Evolutionary conservation across 768 basidiomycete genomes (phyloP), one percentile per base, ranked within the genome.

Genomic region (Phlegmacium glaucopus): DNA sequence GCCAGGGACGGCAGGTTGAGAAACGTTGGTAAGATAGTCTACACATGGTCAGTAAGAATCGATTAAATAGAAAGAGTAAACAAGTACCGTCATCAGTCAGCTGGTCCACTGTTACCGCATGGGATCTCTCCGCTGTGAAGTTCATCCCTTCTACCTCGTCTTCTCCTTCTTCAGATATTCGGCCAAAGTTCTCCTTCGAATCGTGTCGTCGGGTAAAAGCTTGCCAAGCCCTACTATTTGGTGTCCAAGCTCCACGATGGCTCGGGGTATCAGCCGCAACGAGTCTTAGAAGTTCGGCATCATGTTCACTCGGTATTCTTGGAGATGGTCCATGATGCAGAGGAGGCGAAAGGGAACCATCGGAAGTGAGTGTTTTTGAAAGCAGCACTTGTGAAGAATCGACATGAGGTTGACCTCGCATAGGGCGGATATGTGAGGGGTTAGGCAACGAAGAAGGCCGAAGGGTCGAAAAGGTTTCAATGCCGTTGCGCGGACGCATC

Each of bases 181-280:
- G 46, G 18, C 48, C 45, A 18, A 52, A 34, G 39, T 48, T 47
- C 13, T 44, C 63, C 47, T 52, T 63, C n/a, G 49, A 56, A 49
- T 55, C 56, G 48, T 65, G 61, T 27, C 65, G 60, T 45, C 67
- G 66, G n/a, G 79, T 74, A 55, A 88, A 83, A 15, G 75, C 61
- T 48, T 77, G 74, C 85, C 85, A 87, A 10, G 82, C 79, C 50
- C 71, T 76, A 56, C 82, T 76, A 56, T 78, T 75, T 50, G 76
- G 74, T 56, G 71, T 79, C 86, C 85, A 87, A 10, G 79, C 79
- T n/a, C 74, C 78, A 44, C 84, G 74, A 60, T 89, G 87, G 52
- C 84, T 87, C 1, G 85, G 83, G 26, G 71, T 79, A 64, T 78
- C 71, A 22, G 84, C 85, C 8, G 83, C 84, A n/a, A 88, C 78